A percentile compares a stretch with the other conserved stretches of the same genome.
These are phyloP conservation scores for Cicer arietinum DNA, from an alignment of 306 rosid species.

Conservation along the genomic window DNA sequence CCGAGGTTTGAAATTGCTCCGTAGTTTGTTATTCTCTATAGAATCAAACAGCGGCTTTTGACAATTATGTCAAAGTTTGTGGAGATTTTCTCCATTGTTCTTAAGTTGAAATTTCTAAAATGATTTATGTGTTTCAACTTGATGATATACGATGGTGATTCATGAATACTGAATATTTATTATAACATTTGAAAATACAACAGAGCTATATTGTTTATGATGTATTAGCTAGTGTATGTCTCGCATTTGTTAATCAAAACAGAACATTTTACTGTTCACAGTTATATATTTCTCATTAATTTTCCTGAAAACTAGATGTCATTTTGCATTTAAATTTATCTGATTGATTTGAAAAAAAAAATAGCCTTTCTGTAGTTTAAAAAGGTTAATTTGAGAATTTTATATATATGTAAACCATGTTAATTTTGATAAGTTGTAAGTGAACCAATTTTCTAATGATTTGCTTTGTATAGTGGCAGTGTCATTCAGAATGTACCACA, in stretches of 20 bases:
- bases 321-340: background rate
- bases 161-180: slow-evolving; percentile 61
- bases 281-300: slow-evolving; percentile 7
- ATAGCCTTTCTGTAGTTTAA: background rate
- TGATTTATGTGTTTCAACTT: slow-evolving; percentile 49
- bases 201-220: slow-evolving; percentile 30
- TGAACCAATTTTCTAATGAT: slow-evolving; percentile 21
- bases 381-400: background rate
- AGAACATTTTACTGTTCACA: slow-evolving; percentile 12
- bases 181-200: slow-evolving; percentile 55
- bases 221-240: background rate
- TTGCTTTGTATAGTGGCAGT: background rate
- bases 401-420: background rate
- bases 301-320: slow-evolving; percentile 12
- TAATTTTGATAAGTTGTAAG: slow-evolving; percentile 8
- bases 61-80: slow-evolving; percentile 35
- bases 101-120: slow-evolving; percentile 36
- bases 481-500: slow-evolving; percentile 18
- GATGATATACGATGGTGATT: slow-evolving; percentile 60
- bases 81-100: background rate
- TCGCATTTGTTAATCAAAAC: background rate
- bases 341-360: background rate
- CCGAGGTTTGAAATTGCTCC: slow-evolving; percentile 91
- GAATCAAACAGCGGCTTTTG: slow-evolving; percentile 35
- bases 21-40: slow-evolving; percentile 45